Evolutionary conservation across 257 asterid genomes (phyloP).

Genomic region (Sherardia arvensis): DNA sequence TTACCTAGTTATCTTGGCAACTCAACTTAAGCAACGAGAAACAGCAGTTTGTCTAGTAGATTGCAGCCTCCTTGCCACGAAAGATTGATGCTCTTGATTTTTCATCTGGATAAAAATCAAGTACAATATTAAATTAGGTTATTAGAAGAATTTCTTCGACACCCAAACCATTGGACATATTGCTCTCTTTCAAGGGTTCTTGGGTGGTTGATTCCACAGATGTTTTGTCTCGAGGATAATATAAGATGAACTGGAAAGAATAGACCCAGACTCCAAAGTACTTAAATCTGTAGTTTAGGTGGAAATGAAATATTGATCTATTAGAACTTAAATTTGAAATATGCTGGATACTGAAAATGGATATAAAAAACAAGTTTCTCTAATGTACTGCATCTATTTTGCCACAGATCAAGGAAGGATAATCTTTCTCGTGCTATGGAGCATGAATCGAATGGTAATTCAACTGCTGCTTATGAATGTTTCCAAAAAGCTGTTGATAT

Average conservation of each 20-base stretch:
- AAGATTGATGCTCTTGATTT: background rate
- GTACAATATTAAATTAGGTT: background rate
- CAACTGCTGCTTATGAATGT: constrained; percentile 81
- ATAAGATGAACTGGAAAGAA: background rate
- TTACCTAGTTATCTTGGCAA: background rate
- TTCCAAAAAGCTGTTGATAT: constrained; percentile 97
- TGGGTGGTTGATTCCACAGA: background rate
- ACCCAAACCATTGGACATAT: background rate
- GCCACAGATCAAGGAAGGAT: constrained; percentile 71
- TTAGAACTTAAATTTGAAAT: background rate
- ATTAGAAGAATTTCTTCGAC: background rate
- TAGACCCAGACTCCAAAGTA: background rate
- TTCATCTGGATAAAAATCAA: background rate
- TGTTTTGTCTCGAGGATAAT: background rate
- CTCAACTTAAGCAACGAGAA: background rate
- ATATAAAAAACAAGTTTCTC: background rate
- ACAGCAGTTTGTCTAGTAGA: background rate
- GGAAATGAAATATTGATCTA: background rate
- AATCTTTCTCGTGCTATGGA: constrained; percentile 84
- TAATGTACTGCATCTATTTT: background rate
- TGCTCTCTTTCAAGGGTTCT: background rate
- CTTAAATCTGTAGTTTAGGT: background rate
- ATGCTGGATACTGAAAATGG: background rate
- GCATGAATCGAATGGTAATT: constrained; percentile 87
- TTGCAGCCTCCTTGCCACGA: background rate